phyloP scores from a whole-genome alignment of 345 rosid genomes.

The Angophora floribunda region DNA sequence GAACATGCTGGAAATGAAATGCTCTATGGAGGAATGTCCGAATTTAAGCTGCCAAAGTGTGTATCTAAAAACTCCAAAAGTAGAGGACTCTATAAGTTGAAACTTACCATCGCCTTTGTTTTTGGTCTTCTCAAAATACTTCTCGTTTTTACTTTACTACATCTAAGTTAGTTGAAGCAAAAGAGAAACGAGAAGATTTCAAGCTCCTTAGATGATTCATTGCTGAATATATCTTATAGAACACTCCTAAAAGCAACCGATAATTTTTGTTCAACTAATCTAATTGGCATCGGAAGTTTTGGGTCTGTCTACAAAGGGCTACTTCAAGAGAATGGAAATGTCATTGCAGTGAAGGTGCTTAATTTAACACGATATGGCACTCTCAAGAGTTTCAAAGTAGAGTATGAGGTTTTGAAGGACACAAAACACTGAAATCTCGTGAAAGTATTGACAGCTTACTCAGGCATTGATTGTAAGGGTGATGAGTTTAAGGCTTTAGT shows the following conservation, averaged over 20 bases:
- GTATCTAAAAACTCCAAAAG: not conserved
- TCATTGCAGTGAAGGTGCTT: not conserved
- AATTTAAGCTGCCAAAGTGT: not conserved
- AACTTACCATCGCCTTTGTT: not conserved
- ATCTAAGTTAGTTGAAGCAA: not conserved
- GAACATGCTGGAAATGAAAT: too few relatives aligned
- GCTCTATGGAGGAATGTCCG: not conserved
- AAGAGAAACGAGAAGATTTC: not conserved
- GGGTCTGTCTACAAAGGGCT: too few relatives aligned
- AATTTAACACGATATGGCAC: not conserved
- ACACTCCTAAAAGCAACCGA: not conserved
- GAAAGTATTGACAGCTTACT: not conserved
- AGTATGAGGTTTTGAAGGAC: not conserved
- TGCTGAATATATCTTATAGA: not conserved
- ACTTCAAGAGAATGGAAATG: not conserved
- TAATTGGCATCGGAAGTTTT: too few relatives aligned
- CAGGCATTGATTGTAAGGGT: not conserved
- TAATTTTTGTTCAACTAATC: too few relatives aligned
- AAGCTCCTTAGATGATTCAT: not conserved
- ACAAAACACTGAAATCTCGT: not conserved
- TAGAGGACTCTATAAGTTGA: not conserved
- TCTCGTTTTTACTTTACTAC: not conserved
- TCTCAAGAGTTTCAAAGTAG: not conserved
- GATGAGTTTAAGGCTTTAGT: too few relatives aligned
- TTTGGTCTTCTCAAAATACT: not conserved